phyloP scores from a whole-genome alignment of 768 basidiomycete genomes.

The Psilocybe cubensis region DNA sequence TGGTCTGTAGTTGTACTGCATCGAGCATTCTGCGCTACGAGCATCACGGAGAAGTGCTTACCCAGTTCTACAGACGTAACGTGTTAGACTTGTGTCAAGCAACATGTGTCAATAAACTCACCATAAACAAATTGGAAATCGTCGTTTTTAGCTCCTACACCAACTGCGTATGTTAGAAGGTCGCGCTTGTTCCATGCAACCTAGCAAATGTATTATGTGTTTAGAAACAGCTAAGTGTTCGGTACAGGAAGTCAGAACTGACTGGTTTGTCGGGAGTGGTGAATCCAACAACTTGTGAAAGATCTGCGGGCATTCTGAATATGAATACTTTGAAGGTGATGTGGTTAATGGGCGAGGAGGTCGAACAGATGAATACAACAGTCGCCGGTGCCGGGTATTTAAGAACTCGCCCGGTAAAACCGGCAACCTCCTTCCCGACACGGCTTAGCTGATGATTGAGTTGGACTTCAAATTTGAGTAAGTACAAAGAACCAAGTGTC shows the following conservation, averaged over 20 bases:
- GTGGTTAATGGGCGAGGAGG: background rate
- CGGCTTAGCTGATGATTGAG: background rate
- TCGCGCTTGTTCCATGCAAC: constrained; percentile 88
- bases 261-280: constrained; percentile 58
- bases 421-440: constrained; percentile 16
- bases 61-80: constrained; percentile 49
- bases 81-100: background rate
- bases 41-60: constrained; percentile 27
- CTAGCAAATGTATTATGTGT: constrained; percentile 33
- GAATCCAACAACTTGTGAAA: constrained; percentile 69
- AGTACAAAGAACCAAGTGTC: background rate
- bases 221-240: background rate
- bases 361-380: background rate
- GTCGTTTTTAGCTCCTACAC: constrained; percentile 79
- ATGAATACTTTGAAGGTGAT: background rate
- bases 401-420: constrained; percentile 15
- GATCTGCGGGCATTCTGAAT: constrained; percentile 41
- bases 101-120: constrained; percentile 27
- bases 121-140: constrained; percentile 77
- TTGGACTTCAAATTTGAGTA: background rate
- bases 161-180: constrained; percentile 75
- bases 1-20: background rate
- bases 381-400: constrained; percentile 5
- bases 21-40: background rate
- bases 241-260: background rate